Base-by-base conservation (phyloP, 2,329 filamentous ascomycete species). In the Clonostachys chloroleuca region DNA sequence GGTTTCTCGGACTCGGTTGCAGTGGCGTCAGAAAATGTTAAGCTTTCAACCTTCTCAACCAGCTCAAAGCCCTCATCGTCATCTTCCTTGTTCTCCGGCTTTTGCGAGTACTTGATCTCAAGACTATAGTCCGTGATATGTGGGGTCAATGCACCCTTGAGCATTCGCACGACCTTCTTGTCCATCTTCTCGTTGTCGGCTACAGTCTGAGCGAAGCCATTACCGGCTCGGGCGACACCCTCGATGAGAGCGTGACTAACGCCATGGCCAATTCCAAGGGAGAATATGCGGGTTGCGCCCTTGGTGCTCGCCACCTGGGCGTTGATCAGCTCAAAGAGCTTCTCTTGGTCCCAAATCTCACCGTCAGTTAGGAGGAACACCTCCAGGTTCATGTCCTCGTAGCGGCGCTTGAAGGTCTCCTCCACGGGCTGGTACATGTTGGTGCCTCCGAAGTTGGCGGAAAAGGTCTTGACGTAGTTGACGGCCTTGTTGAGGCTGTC, bases 151-250 rank as follows among this genome's bases (percentile, higher is more conserved):
- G 84, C 81, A 0, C 79, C 86, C 58, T 87, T 88, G 48, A 91
- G 69, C 86, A 91, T 90, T 3, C 86, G 77, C 3, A 90, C 74
- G 1, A 89, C 75, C 59, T 86, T 87, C 52, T 68, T 77, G 54
- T 86, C 81, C 64, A 89, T 79, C 56, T 83, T 81, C 59, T 90
- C 86, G 2, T 76, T 67, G 7, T 79, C 65, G 2, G 70, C 71
- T 0, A 89, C 84, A 0, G 76, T 71, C 59, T 90, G 86, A 1
- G 78, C 63, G 50, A 84, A 82, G 4, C 80, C 80, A 17, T 75
- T 74, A 3, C 80, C 80, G 10, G 72, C 73, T 6, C 71, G 64
- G 1, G 77, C 76, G 41, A 79, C 66, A 1, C 79, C 77, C 46
- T 82, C 75, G 6, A 83, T 71, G 9, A 83, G 61, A 2, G 73